Evolutionary conservation across 495 filamentous ascomycete genomes (phyloP).

Genomic region (Daldinia vernicosa): DNA sequence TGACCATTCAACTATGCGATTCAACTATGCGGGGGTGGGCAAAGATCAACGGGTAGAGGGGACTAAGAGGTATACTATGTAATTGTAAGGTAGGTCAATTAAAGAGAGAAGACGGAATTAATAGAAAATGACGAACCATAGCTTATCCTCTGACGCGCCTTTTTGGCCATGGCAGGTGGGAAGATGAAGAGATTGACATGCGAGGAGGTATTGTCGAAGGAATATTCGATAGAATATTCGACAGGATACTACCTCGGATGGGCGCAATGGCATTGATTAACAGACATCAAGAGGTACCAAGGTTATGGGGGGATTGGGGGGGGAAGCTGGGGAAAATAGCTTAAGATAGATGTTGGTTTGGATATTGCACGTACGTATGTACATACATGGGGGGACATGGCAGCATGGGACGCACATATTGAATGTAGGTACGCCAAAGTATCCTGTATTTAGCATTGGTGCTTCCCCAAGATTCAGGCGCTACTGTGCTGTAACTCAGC

Average conservation of each 20-base stretch:
- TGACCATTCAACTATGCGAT: constrained; percentile 23
- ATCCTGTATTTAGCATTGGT: background rate
- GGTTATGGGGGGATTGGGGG: background rate
- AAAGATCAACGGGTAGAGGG: constrained; percentile 30
- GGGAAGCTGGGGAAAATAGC: constrained; percentile 1
- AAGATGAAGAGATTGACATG: constrained; percentile 49
- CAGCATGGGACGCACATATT: background rate
- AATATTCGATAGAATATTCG: constrained; percentile 9
- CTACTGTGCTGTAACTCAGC: constrained; percentile 11
- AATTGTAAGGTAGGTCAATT: background rate
- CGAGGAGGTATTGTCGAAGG: constrained; percentile 23
- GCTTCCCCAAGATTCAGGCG: background rate
- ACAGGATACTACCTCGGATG: constrained; percentile 24
- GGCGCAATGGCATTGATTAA: constrained; percentile 12
- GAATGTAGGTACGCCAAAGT: background rate
- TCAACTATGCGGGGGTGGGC: constrained; percentile 31
- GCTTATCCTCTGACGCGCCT: constrained; percentile 70
- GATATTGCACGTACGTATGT: background rate
- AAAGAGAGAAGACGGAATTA: background rate
- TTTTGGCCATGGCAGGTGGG: constrained; percentile 63
- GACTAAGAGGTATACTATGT: background rate
- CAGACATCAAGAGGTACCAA: constrained; percentile 1
- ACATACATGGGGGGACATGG: too few relatives aligned
- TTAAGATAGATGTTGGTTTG: background rate
- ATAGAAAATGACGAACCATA: constrained; percentile 63